phyloP scores from a whole-genome alignment of 371 early-diverging fungal genomes.

The Rhizopus arrhizus region DNA sequence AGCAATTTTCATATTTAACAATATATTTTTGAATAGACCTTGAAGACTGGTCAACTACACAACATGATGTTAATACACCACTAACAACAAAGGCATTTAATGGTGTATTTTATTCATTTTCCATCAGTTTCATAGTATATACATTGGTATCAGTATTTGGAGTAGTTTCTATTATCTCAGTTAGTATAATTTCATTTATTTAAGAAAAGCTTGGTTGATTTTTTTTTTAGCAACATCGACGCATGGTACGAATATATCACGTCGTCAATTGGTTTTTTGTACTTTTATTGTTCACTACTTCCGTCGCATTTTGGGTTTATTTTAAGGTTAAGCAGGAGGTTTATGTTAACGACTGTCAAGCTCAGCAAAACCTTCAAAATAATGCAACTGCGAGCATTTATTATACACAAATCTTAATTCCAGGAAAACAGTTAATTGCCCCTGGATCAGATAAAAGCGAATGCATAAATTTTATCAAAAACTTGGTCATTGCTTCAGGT shows the following conservation, averaged over 20 bases:
- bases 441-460: constrained; percentile 39
- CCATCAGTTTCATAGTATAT: constrained; percentile 24
- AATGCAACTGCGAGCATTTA: constrained; percentile 11
- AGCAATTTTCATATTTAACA: neutral
- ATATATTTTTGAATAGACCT: constrained; percentile 10
- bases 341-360: constrained; percentile 43
- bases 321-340: constrained; percentile 37
- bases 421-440: constrained; percentile 34
- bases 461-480: constrained; percentile 30
- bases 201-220: neutral
- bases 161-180: constrained; percentile 21
- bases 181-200: constrained; percentile 8
- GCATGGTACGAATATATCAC: constrained; percentile 36
- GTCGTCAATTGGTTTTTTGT: constrained; percentile 49
- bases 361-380: constrained; percentile 20
- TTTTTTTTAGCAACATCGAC: constrained; percentile 31
- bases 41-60: constrained; percentile 28
- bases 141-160: constrained; percentile 24
- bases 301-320: constrained; percentile 39
- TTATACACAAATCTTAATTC: constrained; percentile 31
- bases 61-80: constrained; percentile 26
- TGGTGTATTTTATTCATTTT: constrained; percentile 30
- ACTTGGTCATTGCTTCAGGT: constrained; percentile 34
- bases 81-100: constrained; percentile 33
- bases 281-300: constrained; percentile 29